Base-by-base conservation (phyloP, 306 rosid species). In the Herpetospermum pedunculosum region DNA sequence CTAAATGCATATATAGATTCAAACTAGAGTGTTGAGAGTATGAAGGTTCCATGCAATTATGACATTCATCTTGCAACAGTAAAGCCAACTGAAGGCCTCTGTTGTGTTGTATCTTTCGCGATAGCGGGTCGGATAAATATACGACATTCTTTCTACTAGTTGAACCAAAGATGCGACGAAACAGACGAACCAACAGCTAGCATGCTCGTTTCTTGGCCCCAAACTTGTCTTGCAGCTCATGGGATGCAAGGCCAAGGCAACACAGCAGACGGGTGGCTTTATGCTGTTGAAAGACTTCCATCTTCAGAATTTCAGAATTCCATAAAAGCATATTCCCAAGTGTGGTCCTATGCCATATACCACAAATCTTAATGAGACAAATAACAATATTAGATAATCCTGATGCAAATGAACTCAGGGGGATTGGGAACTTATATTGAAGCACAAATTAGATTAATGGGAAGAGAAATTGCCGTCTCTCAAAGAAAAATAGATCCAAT, bases 281-380 rank as follows among this genome's bases (percentile, higher is more conserved):
- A 72, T 76, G 82, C 76, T 79, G 84, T 82, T 74, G 82, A 75
- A 75, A 75, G 75, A 41, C 52, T 60, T 41, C 83, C 10, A 79
- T 79, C 77, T 75, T 80, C 80, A 35, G 62, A 75, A 76, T 74
- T 44, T 55, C 69, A 64, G 69, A 83, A 83, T 84, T 52, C 80
- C 84, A 38, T 15, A 34, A 43, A 53, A 43, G 75, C 64, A 77
- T 43, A 46, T 68, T 23, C 73, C 75, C 77, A 80, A 60, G 40
- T 32, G 70, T 79, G 80, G 77, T 81, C 75, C 73, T 32, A 72
- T 77, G 79, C 75, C 75, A 64, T 35, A 69, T 73, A 82, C 83
- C 80, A 81, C 53, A 71, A 82, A 64, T 38, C 48, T 64, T 19
- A 64, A 21, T 64, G 10, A 55, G 30, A 64, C 49, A 64, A 35